Evolutionary conservation across 139 green algal genomes (phyloP), one percentile per base, ranked within the genome.

Genomic region (Chlamydomonas sp.): DNA sequence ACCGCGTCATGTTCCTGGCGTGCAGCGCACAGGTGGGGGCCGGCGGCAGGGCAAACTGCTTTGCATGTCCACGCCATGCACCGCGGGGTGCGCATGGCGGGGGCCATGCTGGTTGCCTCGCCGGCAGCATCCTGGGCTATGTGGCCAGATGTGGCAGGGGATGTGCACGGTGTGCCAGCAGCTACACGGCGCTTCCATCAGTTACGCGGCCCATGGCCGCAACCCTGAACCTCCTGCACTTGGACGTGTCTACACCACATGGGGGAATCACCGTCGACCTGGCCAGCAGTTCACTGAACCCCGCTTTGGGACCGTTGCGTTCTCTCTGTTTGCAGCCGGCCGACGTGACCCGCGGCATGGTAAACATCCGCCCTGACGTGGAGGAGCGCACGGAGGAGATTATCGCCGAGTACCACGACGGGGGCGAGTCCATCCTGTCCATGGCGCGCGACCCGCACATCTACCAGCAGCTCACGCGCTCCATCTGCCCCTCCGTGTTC

Each of bases 1-100:
- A 89, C 79, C 91, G 91, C 71, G 91, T 99, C 69, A 94, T 92
- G 77, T 99, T 99, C 92, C 80, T 99, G 59, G 97, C 97, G 63
- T 96, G 79, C 87, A 91, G 92, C 18, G 71, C 71, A 3, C 78
- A 89, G 85, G 85, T 89, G 67, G 10, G 75, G 31, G 59, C 18
- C 2, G 2, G 31, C 15, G 76, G 76, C 12, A 58, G 72, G n/a
- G 2, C 16, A 7, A 78, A 2, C 7, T 20, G 74, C 60, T 15
- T 17, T 16, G 58, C 31, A 61, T 78, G 72, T 63, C 31, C 77
- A 49, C 31, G 31, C 31, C 31, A 49, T 49, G 31, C 31, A 49
- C 31, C 31, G 31, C 31, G 31, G 31, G 31, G 31, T 49, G 31
- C 31, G 31, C 31, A 49, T 49, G 31, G 31, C 31, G 31, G 31